Percentiles rank a stretch among this genome's conserved stretches.
Evolutionary conservation across 768 basidiomycete genomes (phyloP).

Genomic region (Phlebiopsis flavidoalba): DNA sequence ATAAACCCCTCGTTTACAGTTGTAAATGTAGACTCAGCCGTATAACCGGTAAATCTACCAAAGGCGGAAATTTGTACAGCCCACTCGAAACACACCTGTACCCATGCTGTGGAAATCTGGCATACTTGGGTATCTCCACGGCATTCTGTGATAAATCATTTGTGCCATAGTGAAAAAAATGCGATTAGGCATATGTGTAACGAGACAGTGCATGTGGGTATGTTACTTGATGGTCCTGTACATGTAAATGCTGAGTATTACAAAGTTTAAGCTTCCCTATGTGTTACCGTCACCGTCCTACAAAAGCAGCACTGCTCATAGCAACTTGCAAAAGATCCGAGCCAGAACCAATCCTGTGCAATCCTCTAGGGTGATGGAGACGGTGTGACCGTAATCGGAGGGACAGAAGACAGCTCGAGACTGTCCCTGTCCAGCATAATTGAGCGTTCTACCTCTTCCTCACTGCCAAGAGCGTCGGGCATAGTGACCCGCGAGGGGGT

Average conservation of each 20-base stretch:
- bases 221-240: constrained; percentile 12
- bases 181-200: constrained; percentile 9
- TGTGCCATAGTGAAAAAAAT: background rate
- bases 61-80: too few species aligned
- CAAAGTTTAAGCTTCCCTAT: constrained; percentile 1
- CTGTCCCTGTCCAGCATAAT: constrained; percentile 16
- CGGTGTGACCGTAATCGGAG: constrained; percentile 42
- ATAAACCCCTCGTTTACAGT: too few species aligned
- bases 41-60: too few species aligned
- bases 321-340: background rate
- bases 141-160: too few species aligned
- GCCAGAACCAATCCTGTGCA: background rate
- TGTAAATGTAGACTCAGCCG: too few species aligned
- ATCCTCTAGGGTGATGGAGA: constrained; percentile 22
- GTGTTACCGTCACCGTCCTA: constrained; percentile 7
- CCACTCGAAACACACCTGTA: too few species aligned
- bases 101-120: too few species aligned
- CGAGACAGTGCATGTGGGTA: constrained; percentile 17
- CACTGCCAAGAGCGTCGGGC: constrained; percentile 15
- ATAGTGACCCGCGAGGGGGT: constrained; percentile 18
- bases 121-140: too few species aligned
- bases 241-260: constrained; percentile 13
- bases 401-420: constrained; percentile 19
- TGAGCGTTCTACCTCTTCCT: constrained; percentile 26
- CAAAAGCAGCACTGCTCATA: constrained; percentile 12